These are phyloP conservation scores for Ramularia collo-cygni DNA, from an alignment of 2,329 filamentous ascomycete species.

Conservation along the genomic window DNA sequence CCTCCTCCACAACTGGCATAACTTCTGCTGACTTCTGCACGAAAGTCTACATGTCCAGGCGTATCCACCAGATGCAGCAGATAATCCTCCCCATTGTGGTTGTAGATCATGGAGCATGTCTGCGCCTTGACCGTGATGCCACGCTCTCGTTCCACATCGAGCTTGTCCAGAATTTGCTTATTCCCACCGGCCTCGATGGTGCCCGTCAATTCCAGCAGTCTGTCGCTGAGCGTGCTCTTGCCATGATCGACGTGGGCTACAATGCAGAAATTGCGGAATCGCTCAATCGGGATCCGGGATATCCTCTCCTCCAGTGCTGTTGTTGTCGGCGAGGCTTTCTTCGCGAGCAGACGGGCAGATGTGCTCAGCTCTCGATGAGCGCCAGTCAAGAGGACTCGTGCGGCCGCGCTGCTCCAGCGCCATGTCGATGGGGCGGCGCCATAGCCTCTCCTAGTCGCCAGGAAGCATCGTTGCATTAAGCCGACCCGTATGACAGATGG, in stretches of 20 bases:
- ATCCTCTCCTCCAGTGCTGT: slow-evolving; percentile 56
- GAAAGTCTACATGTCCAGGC: slow-evolving; percentile 94
- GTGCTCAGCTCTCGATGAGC: slow-evolving; percentile 8
- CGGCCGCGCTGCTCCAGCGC: not conserved
- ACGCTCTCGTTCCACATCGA: slow-evolving; percentile 91
- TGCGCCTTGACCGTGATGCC: slow-evolving; percentile 99
- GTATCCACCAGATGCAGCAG: slow-evolving; percentile 93
- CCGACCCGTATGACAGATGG: too few species aligned
- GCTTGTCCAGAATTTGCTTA: slow-evolving; percentile 93
- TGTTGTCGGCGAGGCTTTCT: slow-evolving; percentile 16
- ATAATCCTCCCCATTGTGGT: slow-evolving; percentile 77
- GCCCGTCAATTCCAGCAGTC: slow-evolving; percentile 85
- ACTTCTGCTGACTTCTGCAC: slow-evolving; percentile 88
- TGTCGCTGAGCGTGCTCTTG: slow-evolving; percentile 91
- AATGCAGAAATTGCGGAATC: slow-evolving; percentile 94
- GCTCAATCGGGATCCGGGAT: slow-evolving; percentile 66
- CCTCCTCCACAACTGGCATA: slow-evolving; percentile 88
- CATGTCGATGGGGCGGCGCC: slow-evolving; percentile 13
- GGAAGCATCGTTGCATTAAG: slow-evolving; percentile 46
- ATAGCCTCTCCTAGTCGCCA: slow-evolving; percentile 17
- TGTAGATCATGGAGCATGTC: slow-evolving; percentile 97
- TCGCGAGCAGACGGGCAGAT: slow-evolving; percentile 10
- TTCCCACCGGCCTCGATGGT: slow-evolving; percentile 82
- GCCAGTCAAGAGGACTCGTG: slow-evolving; percentile 6
- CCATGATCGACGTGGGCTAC: slow-evolving; percentile 98